Conservation (phyloP, 306 rosid genomes). For the Cucumis melo region DNA sequence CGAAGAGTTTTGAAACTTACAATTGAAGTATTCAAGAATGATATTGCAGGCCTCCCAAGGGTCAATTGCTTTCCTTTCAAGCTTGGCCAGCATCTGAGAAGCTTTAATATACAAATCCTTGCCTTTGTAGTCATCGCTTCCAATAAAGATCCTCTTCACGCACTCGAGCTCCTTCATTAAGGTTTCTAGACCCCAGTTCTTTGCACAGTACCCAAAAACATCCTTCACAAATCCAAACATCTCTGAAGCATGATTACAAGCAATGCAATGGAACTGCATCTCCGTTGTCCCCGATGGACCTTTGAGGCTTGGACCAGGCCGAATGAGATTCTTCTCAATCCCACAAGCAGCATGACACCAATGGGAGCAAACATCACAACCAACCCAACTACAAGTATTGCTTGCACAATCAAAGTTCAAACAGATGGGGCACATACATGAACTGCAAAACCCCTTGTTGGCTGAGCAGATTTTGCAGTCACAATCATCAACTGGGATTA, state of each 20-base stretch:
- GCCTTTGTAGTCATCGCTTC: conserved; percentile 84
- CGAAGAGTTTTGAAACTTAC: conserved; percentile 31
- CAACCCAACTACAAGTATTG: conserved; percentile 96
- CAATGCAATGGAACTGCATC: conserved; percentile 92
- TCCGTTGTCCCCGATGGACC: conserved; percentile 77
- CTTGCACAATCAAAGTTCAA: conserved; percentile 90
- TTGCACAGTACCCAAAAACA: conserved; percentile 72
- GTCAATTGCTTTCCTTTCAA: conserved; percentile 50
- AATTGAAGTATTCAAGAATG: conserved; percentile 65
- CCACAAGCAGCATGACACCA: conserved; percentile 99
- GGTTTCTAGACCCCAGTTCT: conserved; percentile 83
- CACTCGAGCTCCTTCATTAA: conserved; percentile 83
- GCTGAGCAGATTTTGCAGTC: conserved; percentile 87
- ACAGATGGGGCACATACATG: conserved; percentile 94
- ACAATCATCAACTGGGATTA: conserved; percentile 90
- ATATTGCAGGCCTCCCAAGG: conserved; percentile 79
- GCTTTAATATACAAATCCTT: conserved; percentile 69
- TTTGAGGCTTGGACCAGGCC: conserved; percentile 87
- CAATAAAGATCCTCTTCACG: conserved; percentile 69
- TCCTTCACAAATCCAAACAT: conserved; percentile 99
- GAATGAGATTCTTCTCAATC: conserved; percentile 64
- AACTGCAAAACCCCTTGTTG: conserved; percentile 77
- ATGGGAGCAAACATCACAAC: conserved; percentile 92
- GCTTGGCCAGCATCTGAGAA: conserved; percentile 51
- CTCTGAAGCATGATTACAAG: conserved; percentile 82